phyloP scores from a whole-genome alignment of 306 rosid species.

The Trifolium repens region DNA sequence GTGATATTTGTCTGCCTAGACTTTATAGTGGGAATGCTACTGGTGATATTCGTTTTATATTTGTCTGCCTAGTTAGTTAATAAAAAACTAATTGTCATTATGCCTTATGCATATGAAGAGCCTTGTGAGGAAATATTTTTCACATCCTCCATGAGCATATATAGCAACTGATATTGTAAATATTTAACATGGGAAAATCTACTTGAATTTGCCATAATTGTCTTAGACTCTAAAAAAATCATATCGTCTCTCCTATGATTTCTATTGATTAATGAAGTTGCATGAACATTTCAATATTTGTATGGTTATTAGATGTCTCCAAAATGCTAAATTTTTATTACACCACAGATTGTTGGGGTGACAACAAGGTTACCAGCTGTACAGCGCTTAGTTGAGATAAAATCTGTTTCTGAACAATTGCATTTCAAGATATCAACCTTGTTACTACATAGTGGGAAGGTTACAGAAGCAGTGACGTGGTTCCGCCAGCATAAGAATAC shows the following conservation, averaged over 20 bases:
- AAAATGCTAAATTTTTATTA: conserved; percentile 24
- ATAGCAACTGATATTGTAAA: conserved; percentile 1
- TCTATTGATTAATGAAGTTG: conserved; percentile 31
- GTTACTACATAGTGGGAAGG: conserved; percentile 92
- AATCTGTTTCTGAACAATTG: conserved; percentile 79
- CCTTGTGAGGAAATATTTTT: conserved; percentile 1
- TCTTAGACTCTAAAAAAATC: conserved; percentile 18
- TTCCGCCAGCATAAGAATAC: conserved; percentile 78
- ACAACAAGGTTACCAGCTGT: conserved; percentile 74
- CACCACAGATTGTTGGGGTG: conserved; percentile 75
- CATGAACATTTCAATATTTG: conserved; percentile 16
- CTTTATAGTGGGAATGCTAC: conserved; percentile 16
- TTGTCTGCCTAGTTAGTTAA: conserved; percentile 6
- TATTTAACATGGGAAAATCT: neutral
- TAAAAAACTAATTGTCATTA: neutral
- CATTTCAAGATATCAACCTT: conserved; percentile 87
- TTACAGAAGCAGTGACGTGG: conserved; percentile 82
- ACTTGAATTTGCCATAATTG: neutral
- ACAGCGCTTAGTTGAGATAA: conserved; percentile 90
- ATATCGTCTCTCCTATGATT: conserved; percentile 28
- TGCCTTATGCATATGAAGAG: neutral
- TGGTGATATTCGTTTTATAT: conserved; percentile 2
- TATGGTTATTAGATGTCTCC: conserved; percentile 23
- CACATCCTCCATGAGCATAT: conserved; percentile 22
- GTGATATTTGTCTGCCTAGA: conserved; percentile 31